Percentiles rank a stretch among this genome's conserved stretches.
Conservation (phyloP, 352 stramenopile genomes). For the Pelagophyceae sp. region DNA sequence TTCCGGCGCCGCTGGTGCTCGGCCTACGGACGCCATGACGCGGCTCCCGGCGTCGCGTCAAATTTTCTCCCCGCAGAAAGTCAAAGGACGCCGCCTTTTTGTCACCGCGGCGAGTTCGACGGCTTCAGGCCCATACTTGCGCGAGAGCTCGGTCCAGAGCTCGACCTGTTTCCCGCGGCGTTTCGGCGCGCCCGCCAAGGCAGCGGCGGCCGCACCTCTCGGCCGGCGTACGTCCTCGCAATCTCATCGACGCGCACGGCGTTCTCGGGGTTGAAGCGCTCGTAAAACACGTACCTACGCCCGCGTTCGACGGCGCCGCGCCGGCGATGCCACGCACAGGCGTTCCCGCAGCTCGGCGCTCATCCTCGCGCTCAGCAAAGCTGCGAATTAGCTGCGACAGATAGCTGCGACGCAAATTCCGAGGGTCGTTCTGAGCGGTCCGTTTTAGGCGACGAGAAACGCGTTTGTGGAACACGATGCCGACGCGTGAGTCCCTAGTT, state of each 20-base stretch:
- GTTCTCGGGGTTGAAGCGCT: constrained; percentile 2
- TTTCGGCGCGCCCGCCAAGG: background rate
- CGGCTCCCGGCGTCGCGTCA: too few relatives aligned
- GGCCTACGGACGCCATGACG: too few relatives aligned
- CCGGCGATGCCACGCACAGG: background rate
- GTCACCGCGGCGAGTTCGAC: background rate
- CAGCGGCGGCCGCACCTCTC: background rate
- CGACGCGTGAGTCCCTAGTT: too few relatives aligned
- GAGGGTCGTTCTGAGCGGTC: too few relatives aligned
- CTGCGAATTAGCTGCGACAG: too few relatives aligned
- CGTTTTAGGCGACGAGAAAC: too few relatives aligned
- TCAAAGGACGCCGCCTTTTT: too few relatives aligned
- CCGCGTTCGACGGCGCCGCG: background rate
- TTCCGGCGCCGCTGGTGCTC: background rate
- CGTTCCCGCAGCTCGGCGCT: background rate
- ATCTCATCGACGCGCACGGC: background rate
- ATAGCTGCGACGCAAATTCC: too few relatives aligned
- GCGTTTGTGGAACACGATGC: too few relatives aligned
- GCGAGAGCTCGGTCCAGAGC: background rate
- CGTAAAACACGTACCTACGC: constrained; percentile 11
- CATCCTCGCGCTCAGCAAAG: too few relatives aligned
- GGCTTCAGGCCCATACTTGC: constrained; percentile 7
- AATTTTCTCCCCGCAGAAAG: too few relatives aligned
- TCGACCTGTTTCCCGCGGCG: background rate
- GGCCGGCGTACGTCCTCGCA: background rate